phyloP scores from a whole-genome alignment of 176 grass and related monocot genomes.

The Raddia guianensis region DNA sequence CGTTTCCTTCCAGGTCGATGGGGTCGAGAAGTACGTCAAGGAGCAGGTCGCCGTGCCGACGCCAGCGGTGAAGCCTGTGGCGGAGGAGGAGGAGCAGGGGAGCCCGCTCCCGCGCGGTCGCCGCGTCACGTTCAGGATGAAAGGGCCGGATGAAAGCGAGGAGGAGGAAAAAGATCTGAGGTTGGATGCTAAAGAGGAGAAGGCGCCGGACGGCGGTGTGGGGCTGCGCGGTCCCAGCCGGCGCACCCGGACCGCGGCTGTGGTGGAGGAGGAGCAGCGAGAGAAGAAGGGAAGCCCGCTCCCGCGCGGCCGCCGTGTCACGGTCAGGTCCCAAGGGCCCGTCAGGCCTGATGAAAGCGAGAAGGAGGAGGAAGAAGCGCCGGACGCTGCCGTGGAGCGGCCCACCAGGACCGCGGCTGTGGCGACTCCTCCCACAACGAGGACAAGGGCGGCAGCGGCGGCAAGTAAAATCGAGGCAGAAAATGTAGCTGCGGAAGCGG shows the following conservation, averaged over 20 bases:
- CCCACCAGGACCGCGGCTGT: background rate
- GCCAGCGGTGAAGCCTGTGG: conserved; percentile 2
- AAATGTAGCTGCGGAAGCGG: background rate
- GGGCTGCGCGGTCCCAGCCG: background rate
- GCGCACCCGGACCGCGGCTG: background rate
- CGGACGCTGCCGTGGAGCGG: background rate
- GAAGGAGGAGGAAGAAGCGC: background rate
- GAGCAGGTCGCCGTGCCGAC: background rate
- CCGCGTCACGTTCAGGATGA: background rate
- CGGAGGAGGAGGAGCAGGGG: conserved; percentile 8
- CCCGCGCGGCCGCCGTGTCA: conserved; percentile 9
- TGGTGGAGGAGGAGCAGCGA: background rate
- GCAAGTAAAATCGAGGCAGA: conserved; percentile 1
- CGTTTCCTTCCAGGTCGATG: conserved; percentile 21
- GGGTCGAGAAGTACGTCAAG: conserved; percentile 32
- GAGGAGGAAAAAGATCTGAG: background rate
- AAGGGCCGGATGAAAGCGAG: background rate
- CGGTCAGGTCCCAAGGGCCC: background rate
- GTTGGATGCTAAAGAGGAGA: background rate
- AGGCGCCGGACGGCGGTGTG: no score
- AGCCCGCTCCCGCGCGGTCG: conserved; percentile 26
- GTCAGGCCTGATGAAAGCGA: background rate
- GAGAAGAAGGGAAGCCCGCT: conserved; percentile 23
- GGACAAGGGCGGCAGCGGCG: background rate
- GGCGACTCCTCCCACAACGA: conserved; percentile 15